Conservation (phyloP, 139 green algal species). For the Chlamydomonas asymmetrica region DNA sequence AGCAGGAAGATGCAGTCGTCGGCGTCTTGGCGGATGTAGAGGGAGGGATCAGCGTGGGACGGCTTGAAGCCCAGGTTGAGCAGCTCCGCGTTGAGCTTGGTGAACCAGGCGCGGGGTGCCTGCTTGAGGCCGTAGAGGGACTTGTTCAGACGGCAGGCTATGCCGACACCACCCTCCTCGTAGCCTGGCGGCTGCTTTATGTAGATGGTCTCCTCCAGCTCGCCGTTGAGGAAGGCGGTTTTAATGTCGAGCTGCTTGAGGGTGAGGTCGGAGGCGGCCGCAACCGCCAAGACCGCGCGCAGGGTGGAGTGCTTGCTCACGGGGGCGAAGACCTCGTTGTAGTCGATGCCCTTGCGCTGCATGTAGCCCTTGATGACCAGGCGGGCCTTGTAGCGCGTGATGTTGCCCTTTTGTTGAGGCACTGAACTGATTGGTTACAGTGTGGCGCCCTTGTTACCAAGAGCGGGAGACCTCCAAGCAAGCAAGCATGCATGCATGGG, state of each 20-base stretch:
- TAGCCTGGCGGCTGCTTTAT: constrained; percentile 34
- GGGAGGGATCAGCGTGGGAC: constrained; percentile 22
- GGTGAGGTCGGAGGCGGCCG: neutral
- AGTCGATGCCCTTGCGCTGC: constrained; percentile 4
- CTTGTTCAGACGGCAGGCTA: constrained; percentile 26
- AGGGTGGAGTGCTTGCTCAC: neutral
- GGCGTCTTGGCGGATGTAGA: constrained; percentile 14
- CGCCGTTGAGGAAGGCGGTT: constrained; percentile 34
- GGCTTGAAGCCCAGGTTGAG: constrained; percentile 19
- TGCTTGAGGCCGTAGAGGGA: constrained; percentile 43
- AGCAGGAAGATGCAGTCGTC: constrained; percentile 9
- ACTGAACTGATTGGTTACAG: no score
- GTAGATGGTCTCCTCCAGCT: constrained; percentile 37
- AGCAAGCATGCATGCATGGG: no score
- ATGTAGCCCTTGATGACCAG: neutral
- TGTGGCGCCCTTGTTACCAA: no score
- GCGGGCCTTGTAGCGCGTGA: neutral
- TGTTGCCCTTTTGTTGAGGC: no score
- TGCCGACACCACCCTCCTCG: neutral
- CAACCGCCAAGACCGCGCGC: neutral
- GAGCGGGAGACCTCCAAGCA: no score
- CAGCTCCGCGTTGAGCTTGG: constrained; percentile 20
- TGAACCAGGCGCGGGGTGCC: constrained; percentile 33
- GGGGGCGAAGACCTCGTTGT: constrained; percentile 3
- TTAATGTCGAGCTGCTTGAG: constrained; percentile 15